A percentile compares a stretch with the other conserved stretches of the same genome.
Conservation (phyloP, 768 basidiomycete species). For the Leccinum obscurum region DNA sequence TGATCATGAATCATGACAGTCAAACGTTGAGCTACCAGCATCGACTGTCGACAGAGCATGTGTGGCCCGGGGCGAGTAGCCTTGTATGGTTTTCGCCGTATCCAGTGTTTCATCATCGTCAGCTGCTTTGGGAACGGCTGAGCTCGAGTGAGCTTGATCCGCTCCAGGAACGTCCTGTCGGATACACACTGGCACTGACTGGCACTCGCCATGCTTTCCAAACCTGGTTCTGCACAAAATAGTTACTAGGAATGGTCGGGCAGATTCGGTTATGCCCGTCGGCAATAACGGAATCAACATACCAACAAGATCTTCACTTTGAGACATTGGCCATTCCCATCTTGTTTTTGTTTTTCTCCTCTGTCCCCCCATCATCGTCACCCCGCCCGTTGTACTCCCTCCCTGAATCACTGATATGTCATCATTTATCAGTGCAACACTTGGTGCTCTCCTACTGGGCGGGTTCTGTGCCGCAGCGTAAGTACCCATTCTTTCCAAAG, state of each 20-base stretch:
- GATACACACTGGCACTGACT: no score
- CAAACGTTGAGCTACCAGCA: background rate
- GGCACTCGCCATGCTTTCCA: background rate
- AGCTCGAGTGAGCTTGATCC: background rate
- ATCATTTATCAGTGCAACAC: slow-evolving; percentile 18
- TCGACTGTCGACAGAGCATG: no score
- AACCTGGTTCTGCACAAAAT: background rate
- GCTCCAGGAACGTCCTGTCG: background rate
- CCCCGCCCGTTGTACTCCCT: background rate
- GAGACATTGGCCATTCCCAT: background rate
- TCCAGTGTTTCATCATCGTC: background rate
- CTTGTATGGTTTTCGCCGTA: background rate
- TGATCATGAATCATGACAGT: background rate
- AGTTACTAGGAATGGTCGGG: background rate
- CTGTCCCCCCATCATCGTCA: background rate
- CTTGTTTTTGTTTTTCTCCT: background rate
- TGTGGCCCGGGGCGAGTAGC: background rate
- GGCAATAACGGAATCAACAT: background rate
- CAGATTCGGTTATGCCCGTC: background rate
- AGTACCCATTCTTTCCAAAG: background rate
- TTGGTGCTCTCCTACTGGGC: slow-evolving; percentile 32
- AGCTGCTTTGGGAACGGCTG: background rate
- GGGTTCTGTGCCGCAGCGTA: slow-evolving; percentile 32
- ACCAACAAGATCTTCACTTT: background rate
- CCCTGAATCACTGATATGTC: slow-evolving; percentile 9